These are phyloP conservation scores for Massarina eburnea DNA, from an alignment of 2,329 filamentous ascomycete species.

Conservation along the genomic window DNA sequence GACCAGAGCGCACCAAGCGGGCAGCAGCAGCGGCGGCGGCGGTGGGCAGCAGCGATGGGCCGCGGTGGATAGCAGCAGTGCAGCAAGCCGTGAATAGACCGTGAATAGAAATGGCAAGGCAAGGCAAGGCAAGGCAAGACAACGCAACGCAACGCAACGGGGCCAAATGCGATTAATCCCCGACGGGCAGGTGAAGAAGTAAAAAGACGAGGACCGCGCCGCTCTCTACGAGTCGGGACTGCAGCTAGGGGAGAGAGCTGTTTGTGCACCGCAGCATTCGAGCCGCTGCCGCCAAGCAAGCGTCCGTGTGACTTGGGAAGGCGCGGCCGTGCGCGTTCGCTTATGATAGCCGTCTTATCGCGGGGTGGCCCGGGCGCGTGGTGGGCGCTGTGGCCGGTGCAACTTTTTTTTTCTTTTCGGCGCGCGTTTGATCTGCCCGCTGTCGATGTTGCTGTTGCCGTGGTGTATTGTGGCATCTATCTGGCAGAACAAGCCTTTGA, in stretches of 20 bases:
- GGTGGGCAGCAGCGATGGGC: conserved; percentile 14
- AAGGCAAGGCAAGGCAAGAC: neutral
- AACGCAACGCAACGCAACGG: too few species aligned
- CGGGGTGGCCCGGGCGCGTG: conserved; percentile 5
- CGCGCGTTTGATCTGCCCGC: too few species aligned
- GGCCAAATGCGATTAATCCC: too few species aligned
- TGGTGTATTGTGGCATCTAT: neutral
- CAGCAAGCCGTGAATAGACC: too few species aligned
- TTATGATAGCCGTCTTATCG: conserved; percentile 19
- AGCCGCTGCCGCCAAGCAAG: conserved; percentile 9
- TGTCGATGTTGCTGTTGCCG: too few species aligned
- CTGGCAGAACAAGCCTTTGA: too few species aligned
- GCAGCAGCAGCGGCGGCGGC: too few species aligned
- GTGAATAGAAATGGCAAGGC: too few species aligned
- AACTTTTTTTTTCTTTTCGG: conserved; percentile 17
- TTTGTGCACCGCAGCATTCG: conserved; percentile 13
- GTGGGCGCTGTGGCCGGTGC: too few species aligned
- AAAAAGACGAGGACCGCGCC: conserved; percentile 34
- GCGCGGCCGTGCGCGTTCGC: conserved; percentile 20
- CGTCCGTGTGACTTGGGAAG: conserved; percentile 19
- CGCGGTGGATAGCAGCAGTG: conserved; percentile 3
- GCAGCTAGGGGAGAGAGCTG: conserved; percentile 18
- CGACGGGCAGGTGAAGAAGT: neutral
- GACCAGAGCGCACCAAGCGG: conserved; percentile 7
- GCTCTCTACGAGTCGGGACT: conserved; percentile 30